These are phyloP conservation scores for Fonsecaea monophora DNA, from an alignment of 2,329 filamentous ascomycete genomes.

Conservation along the genomic window DNA sequence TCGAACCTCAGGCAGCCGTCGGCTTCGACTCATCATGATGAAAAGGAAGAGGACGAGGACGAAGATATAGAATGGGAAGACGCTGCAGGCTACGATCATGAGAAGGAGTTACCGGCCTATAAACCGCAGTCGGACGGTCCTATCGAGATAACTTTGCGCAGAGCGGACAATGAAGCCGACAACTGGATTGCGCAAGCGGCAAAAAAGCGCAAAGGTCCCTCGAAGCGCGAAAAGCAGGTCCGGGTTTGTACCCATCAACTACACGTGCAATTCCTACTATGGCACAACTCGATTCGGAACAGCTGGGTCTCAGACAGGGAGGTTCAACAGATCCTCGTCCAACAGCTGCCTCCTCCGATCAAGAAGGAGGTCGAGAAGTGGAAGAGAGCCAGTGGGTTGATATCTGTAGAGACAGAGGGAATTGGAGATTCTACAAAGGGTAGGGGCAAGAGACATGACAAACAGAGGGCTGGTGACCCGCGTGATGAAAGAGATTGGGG, in stretches of 20 bases:
- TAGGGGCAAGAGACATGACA: constrained; percentile 48
- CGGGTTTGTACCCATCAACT: constrained; percentile 81
- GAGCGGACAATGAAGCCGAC: constrained; percentile 58
- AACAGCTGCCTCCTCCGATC: constrained; percentile 71
- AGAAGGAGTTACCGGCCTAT: constrained; percentile 49
- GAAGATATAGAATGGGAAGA: constrained; percentile 68
- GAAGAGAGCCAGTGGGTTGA: constrained; percentile 71
- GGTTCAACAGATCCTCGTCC: constrained; percentile 76
- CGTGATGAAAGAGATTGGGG: constrained; percentile 71
- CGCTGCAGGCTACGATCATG: constrained; percentile 48
- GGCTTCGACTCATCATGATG: constrained; percentile 55
- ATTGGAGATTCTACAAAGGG: constrained; percentile 21
- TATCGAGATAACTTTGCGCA: constrained; percentile 73
- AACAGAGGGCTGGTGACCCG: constrained; percentile 52
- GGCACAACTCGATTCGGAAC: constrained; percentile 87
- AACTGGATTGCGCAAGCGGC: constrained; percentile 67
- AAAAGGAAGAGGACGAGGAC: constrained; percentile 62
- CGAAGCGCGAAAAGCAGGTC: constrained; percentile 81
- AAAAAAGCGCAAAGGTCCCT: constrained; percentile 76
- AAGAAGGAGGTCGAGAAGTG: constrained; percentile 77
- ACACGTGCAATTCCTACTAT: constrained; percentile 86
- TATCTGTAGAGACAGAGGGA: constrained; percentile 50
- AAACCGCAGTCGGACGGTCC: constrained; percentile 65
- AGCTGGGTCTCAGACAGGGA: constrained; percentile 79
- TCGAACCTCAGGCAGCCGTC: constrained; percentile 33